Percentiles rank a stretch among this genome's conserved stretches.
phyloP scores from a whole-genome alignment of 2,329 filamentous ascomycete species.

The Penicillium sp. region DNA sequence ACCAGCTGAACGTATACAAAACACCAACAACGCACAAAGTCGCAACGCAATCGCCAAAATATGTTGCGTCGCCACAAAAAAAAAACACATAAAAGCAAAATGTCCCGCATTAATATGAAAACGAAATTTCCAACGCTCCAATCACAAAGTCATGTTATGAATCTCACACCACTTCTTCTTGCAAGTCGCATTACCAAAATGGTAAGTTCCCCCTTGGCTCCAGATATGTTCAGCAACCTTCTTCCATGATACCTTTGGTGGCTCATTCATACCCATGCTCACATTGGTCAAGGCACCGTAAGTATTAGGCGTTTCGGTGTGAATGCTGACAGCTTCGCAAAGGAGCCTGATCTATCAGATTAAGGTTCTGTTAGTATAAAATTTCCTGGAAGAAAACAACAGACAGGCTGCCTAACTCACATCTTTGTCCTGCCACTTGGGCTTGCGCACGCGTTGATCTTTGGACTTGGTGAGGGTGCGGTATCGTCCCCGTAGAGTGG shows the following conservation, averaged over 20 bases:
- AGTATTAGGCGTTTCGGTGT: constrained; percentile 10
- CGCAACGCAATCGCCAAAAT: too few relatives aligned
- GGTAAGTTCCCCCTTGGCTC: constrained; percentile 55
- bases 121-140: neutral
- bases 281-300: neutral
- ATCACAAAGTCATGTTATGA: constrained; percentile 25
- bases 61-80: neutral
- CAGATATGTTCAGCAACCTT: constrained; percentile 56
- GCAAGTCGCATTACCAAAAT: constrained; percentile 61
- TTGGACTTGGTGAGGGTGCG: constrained; percentile 48
- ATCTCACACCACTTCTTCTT: constrained; percentile 62
- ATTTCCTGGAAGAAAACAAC: neutral
- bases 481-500: constrained; percentile 49
- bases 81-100: neutral
- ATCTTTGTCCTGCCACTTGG: constrained; percentile 45
- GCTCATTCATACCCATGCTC: constrained; percentile 10
- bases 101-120: too few relatives aligned
- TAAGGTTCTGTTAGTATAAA: neutral
- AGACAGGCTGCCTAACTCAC: constrained; percentile 33
- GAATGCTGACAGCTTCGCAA: constrained; percentile 38
- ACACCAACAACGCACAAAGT: too few relatives aligned
- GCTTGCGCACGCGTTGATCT: constrained; percentile 47
- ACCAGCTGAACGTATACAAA: neutral
- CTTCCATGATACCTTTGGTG: constrained; percentile 58
- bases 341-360: constrained; percentile 40